These are phyloP conservation scores for Eremomyces bilateralis DNA, from an alignment of 495 filamentous ascomycete genomes.

Conservation along the genomic window DNA sequence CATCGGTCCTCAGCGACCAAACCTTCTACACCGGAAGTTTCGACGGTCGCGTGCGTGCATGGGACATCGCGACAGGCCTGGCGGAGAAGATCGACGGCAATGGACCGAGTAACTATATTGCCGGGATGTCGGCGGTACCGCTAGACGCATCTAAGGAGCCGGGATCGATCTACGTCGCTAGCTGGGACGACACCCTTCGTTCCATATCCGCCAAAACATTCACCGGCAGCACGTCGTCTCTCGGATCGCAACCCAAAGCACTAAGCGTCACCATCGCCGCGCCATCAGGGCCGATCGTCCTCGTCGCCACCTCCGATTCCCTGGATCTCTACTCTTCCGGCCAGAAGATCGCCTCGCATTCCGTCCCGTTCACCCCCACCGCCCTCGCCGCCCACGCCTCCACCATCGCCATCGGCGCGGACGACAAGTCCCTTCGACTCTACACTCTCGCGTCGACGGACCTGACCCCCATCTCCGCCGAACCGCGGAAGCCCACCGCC, in stretches of 20 bases:
- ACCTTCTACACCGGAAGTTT: constrained; percentile 67
- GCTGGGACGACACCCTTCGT: constrained; percentile 88
- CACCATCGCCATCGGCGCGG: constrained; percentile 52
- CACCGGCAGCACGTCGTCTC: constrained; percentile 27
- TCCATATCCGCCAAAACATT: constrained; percentile 48
- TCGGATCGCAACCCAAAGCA: constrained; percentile 40
- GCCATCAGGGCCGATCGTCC: constrained; percentile 23
- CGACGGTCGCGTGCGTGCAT: constrained; percentile 66
- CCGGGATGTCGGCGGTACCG: constrained; percentile 41
- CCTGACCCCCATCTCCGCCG: constrained; percentile 13
- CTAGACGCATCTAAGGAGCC: constrained; percentile 16
- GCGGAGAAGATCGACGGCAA: constrained; percentile 54
- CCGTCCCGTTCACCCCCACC: constrained; percentile 32
- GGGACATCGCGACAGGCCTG: constrained; percentile 48
- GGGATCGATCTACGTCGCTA: constrained; percentile 55
- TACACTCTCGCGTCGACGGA: constrained; percentile 35
- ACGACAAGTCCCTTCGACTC: constrained; percentile 49
- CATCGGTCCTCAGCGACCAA: constrained; percentile 31
- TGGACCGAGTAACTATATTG: constrained; percentile 59
- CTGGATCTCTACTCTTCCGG: constrained; percentile 44
- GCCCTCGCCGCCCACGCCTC: constrained; percentile 43
- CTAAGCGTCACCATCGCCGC: constrained; percentile 23
- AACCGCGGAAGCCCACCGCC: constrained; percentile 25
- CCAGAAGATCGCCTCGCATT: constrained; percentile 7
- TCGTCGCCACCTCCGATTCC: constrained; percentile 43